phyloP scores from a whole-genome alignment of 129 eudicot species.

The Erigeron canadensis region DNA sequence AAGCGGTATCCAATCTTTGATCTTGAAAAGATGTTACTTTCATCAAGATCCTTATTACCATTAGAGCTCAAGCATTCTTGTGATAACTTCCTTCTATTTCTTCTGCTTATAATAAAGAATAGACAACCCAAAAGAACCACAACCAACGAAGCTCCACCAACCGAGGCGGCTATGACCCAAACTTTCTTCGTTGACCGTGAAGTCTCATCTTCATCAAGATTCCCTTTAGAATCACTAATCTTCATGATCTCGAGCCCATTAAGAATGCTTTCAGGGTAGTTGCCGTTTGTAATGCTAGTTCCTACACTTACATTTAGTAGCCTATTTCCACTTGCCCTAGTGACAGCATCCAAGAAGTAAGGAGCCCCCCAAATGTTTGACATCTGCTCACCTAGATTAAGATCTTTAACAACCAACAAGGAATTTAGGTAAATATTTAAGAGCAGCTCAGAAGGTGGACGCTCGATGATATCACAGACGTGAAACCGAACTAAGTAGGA shows the following conservation, averaged over 20 bases:
- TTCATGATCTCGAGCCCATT: conserved; percentile 82
- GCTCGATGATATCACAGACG: conserved; percentile 55
- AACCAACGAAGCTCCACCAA: conserved; percentile 34
- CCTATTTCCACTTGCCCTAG: conserved; percentile 28
- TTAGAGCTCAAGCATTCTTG: not conserved
- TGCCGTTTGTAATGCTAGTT: conserved; percentile 31
- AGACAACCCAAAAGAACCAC: conserved; percentile 32
- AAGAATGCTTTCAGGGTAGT: conserved; percentile 54
- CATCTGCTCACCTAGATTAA: conserved; percentile 39
- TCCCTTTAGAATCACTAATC: conserved; percentile 48
- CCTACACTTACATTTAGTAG: conserved; percentile 51
- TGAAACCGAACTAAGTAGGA: conserved; percentile 65
- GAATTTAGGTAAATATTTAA: conserved; percentile 55
- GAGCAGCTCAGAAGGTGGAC: conserved; percentile 13
- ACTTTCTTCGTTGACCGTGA: conserved; percentile 36
- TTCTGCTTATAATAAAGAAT: conserved; percentile 37
- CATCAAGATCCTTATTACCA: conserved; percentile 17
- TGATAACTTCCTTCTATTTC: conserved; percentile 31
- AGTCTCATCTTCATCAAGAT: conserved; percentile 35
- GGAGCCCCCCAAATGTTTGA: conserved; percentile 50
- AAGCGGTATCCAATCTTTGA: conserved; percentile 60
- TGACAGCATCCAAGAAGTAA: conserved; percentile 45
- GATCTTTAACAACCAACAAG: conserved; percentile 33
- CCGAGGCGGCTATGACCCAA: conserved; percentile 36
- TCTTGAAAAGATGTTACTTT: conserved; percentile 38